phyloP scores from a whole-genome alignment of 257 asterid genomes.

The Paulownia fortunei region DNA sequence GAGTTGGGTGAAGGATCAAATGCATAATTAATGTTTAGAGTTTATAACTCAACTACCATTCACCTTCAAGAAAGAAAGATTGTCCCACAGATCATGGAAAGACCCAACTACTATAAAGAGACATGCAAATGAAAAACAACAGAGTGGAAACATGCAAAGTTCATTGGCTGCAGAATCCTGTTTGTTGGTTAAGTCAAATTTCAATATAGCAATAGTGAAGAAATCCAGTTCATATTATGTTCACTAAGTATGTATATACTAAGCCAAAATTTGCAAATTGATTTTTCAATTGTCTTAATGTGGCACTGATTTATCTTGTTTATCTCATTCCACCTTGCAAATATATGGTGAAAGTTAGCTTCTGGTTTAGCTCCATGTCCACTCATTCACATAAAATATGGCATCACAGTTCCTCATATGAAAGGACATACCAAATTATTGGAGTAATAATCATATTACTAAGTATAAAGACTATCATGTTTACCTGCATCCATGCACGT shows the following conservation, averaged over 20 bases:
- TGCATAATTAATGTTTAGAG: constrained; percentile 3
- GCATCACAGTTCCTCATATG: constrained; percentile 5
- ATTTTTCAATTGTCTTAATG: neutral
- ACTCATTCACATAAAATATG: neutral
- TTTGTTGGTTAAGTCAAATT: neutral
- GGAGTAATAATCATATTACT: neutral
- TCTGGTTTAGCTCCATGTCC: constrained; percentile 5
- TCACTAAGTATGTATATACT: neutral
- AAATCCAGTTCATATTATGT: constrained; percentile 20
- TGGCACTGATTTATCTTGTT: constrained; percentile 10
- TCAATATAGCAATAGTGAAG: neutral
- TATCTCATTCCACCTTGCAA: constrained; percentile 22
- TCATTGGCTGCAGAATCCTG: constrained; percentile 7
- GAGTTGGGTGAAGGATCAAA: constrained; percentile 2
- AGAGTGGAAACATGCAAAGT: constrained; percentile 5
- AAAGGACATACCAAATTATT: constrained; percentile 1
- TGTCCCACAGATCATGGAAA: neutral
- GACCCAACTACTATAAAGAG: constrained; percentile 9
- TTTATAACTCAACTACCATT: constrained; percentile 10
- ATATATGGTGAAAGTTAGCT: constrained; percentile 15
- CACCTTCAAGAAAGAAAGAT: constrained; percentile 15
- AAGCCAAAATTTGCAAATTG: constrained; percentile 13
- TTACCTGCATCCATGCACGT: constrained; percentile 99
- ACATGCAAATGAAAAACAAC: neutral
- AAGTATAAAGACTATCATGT: constrained; percentile 14